Evolutionary conservation across 805 yeast genomes (phyloP).

Genomic region (Suhomyces prunicola): DNA sequence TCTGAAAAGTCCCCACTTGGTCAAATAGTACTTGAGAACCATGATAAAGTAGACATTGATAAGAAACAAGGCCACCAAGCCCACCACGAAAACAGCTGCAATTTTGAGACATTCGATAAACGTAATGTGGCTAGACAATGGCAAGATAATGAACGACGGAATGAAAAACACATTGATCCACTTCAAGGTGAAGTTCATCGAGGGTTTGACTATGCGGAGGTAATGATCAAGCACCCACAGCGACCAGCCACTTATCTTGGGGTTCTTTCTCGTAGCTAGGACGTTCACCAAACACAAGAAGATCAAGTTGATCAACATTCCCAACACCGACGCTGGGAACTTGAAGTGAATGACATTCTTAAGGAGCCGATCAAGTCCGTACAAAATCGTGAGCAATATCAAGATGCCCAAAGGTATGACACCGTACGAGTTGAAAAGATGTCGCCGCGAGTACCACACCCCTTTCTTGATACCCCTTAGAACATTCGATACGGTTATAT

Average conservation of each 20-base stretch:
- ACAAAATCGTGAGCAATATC: constrained; percentile 43
- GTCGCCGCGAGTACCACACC: constrained; percentile 29
- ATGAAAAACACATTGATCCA: constrained; percentile 81
- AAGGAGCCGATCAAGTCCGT: constrained; percentile 52
- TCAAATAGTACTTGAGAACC: constrained; percentile 17
- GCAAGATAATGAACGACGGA: constrained; percentile 71
- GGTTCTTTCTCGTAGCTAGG: background rate
- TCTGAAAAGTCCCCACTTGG: constrained; percentile 5
- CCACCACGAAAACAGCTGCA: constrained; percentile 69
- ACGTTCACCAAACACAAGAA: constrained; percentile 39
- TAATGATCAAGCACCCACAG: constrained; percentile 27
- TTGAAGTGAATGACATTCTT: constrained; percentile 42
- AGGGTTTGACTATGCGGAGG: constrained; percentile 47
- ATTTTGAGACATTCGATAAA: constrained; percentile 69
- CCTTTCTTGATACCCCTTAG: constrained; percentile 26
- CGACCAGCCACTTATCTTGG: constrained; percentile 16
- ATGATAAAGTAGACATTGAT: constrained; percentile 41
- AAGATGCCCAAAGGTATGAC: constrained; percentile 49
- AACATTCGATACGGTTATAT: constrained; percentile 14
- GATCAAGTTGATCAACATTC: constrained; percentile 59
- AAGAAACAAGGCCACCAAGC: constrained; percentile 51
- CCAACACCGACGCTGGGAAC: constrained; percentile 70
- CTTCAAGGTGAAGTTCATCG: constrained; percentile 63
- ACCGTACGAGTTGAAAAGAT: constrained; percentile 42
- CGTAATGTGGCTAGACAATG: constrained; percentile 61